These are phyloP conservation scores for Cystobasidiaceae sp. DNA, from an alignment of 1,284 basidiomycete genomes.

Conservation along the genomic window DNA sequence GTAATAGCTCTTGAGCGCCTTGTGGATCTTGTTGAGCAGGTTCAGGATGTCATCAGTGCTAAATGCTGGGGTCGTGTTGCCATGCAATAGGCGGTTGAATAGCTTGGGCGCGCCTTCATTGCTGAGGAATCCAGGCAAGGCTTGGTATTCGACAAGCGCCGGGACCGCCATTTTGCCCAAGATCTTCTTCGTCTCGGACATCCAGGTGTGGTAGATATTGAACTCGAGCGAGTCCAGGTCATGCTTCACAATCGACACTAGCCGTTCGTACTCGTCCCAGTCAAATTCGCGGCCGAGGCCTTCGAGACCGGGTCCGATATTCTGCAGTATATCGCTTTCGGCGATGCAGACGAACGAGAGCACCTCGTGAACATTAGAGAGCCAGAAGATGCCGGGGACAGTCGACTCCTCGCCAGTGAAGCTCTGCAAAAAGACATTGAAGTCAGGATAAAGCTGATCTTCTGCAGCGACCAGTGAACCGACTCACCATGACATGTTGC, in stretches of 20 bases:
- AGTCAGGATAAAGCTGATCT: slow-evolving; percentile 17
- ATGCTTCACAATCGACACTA: slow-evolving; percentile 96
- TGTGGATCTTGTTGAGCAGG: slow-evolving; percentile 96
- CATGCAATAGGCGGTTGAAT: slow-evolving; percentile 86
- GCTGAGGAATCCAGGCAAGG: slow-evolving; percentile 94
- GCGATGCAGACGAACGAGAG: slow-evolving; percentile 98
- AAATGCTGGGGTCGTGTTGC: slow-evolving; percentile 79
- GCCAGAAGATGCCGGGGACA: slow-evolving; percentile 95
- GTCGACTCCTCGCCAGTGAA: slow-evolving; percentile 93
- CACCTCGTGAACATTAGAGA: slow-evolving; percentile 99
- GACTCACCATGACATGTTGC: slow-evolving; percentile 91
- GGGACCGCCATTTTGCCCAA: slow-evolving; percentile 98
- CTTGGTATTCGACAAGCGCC: slow-evolving; percentile 94
- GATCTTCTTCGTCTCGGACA: slow-evolving; percentile 96
- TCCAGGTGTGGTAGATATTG: slow-evolving; percentile 99
- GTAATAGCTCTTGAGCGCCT: slow-evolving; percentile 96
- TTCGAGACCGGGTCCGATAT: slow-evolving; percentile 86
- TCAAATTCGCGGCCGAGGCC: slow-evolving; percentile 88
- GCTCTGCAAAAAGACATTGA: slow-evolving; percentile 42
- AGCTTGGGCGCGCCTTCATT: slow-evolving; percentile 80
- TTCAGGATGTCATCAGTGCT: slow-evolving; percentile 99
- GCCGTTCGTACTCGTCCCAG: slow-evolving; percentile 93
- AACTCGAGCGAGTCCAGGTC: slow-evolving; percentile 98
- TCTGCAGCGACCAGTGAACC: slow-evolving; percentile 7
- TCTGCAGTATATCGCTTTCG: slow-evolving; percentile 95